Base-by-base conservation (phyloP, 345 rosid genomes). In the Heritiera littoralis region DNA sequence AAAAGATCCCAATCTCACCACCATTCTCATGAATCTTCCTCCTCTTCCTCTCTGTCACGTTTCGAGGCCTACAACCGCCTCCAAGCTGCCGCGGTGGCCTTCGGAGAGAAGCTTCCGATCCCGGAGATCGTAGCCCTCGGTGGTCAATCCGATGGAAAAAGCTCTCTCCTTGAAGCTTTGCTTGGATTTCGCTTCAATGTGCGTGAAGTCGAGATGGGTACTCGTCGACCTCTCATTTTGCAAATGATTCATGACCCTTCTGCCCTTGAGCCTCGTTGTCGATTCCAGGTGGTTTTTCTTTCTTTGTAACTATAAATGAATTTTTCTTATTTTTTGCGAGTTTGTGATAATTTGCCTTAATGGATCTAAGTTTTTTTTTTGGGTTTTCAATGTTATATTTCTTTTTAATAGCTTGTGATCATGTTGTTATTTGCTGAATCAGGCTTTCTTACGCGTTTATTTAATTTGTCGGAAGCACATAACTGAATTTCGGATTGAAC, bases 151-250 rank as follows among this genome's bases (percentile, higher is more conserved):
- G 99, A 94, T 13, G 99, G 98, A 0, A 96, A 96, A 83, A 96
- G 99, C 79, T 92, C 99, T 59, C 97, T 96, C 9, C 93, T 96
- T 6, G 99, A 94, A 81, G 99, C 99, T 1, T 92, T 96, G 12
- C 85, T 96, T 23, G 98, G 98, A 7, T 96, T 96, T 71, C 94
- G 98, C 18, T 96, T 96, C 77, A 96, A 96, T 81, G 95, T 96
- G 40, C 93, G 98, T 6, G 99, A 96, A 71, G 99, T 96, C 12
- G 98, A 96, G 80, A 96, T 96, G 98, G 99, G 98, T 4, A 96
- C 98, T 32, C 97, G 98, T 18, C 84, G 98, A 1, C 99, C 99
- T 1, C 89, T 96, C 78, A 92, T 96, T 77, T 91, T 96, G 43
- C 99, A 96, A 78, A 96, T 96, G 99, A 93, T 96, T 59, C 98